Percentiles rank a stretch among this genome's conserved stretches.
Evolutionary conservation across 2,329 filamentous ascomycete species (phyloP).

Genomic region (Ceratocystis colombiana): DNA sequence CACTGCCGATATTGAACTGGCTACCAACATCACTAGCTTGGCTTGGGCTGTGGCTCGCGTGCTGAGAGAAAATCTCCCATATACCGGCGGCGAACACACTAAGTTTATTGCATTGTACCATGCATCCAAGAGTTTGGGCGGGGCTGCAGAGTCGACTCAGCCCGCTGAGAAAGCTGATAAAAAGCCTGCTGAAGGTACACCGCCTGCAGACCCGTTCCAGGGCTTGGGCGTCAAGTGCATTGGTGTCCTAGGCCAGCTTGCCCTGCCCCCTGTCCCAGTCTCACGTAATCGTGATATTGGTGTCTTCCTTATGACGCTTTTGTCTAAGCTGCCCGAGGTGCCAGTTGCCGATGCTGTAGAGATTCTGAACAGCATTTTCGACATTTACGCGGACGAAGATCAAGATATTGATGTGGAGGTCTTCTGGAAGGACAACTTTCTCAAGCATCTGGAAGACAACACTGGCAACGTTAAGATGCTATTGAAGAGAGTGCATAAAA

Average conservation of each 20-base stretch:
- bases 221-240: constrained; percentile 55
- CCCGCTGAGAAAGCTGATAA: constrained; percentile 27
- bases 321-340: constrained; percentile 43
- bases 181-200: constrained; percentile 24
- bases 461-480: constrained; percentile 46
- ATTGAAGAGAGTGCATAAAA: constrained; percentile 53
- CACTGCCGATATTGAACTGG: constrained; percentile 51
- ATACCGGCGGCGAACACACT: constrained; percentile 42
- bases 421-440: constrained; percentile 53
- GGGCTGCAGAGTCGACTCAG: constrained; percentile 32
- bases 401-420: constrained; percentile 50
- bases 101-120: constrained; percentile 58
- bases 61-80: constrained; percentile 31
- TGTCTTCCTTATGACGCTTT: constrained; percentile 49
- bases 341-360: constrained; percentile 51
- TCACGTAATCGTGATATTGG: constrained; percentile 53
- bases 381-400: constrained; percentile 55
- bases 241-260: constrained; percentile 55
- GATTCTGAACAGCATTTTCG: constrained; percentile 56
- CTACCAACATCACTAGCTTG: constrained; percentile 53
- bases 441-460: constrained; percentile 47
- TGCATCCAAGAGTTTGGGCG: constrained; percentile 31
- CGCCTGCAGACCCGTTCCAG: constrained; percentile 48
- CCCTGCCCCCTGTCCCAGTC: constrained; percentile 44
- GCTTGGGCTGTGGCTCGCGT: constrained; percentile 55